phyloP scores from a whole-genome alignment of 225 moss, liverwort and hornwort species.

The Ulota crispa region DNA sequence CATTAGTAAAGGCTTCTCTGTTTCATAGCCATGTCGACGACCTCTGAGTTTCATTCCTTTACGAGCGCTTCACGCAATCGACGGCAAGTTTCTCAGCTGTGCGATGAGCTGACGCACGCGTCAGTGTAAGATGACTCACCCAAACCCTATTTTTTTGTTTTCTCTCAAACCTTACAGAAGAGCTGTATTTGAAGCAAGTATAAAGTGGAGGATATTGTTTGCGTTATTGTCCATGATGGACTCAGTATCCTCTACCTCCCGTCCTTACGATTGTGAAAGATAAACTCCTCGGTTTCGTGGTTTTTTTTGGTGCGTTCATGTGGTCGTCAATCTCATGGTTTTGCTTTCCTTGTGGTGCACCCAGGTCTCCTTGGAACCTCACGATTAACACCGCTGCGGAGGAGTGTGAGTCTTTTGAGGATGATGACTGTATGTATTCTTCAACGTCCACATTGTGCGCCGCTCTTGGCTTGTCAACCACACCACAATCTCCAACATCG shows the following conservation, averaged over 20 bases:
- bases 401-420: slow-evolving; percentile 16
- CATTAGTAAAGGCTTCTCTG: background rate
- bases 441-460: slow-evolving; percentile 50
- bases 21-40: slow-evolving; percentile 16
- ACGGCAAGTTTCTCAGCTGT: slow-evolving; percentile 27
- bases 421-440: slow-evolving; percentile 32
- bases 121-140: background rate
- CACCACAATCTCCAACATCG: slow-evolving; percentile 39
- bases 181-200: background rate
- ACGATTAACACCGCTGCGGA: slow-evolving; percentile 26
- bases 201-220: background rate
- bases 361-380: slow-evolving; percentile 43
- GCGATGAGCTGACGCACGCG: slow-evolving; percentile 27
- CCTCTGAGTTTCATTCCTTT: slow-evolving; percentile 40
- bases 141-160: background rate
- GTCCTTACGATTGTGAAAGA: slow-evolving; percentile 1
- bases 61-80: slow-evolving; percentile 28
- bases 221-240: background rate
- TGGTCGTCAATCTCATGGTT: background rate
- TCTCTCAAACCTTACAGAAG: background rate
- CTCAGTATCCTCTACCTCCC: background rate
- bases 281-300: background rate
- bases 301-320: background rate
- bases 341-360: slow-evolving; percentile 10
- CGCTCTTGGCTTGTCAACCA: slow-evolving; percentile 48